Evolutionary conservation across 2,329 filamentous ascomycete genomes (phyloP).

Genomic region (Rutstroemia sp.): DNA sequence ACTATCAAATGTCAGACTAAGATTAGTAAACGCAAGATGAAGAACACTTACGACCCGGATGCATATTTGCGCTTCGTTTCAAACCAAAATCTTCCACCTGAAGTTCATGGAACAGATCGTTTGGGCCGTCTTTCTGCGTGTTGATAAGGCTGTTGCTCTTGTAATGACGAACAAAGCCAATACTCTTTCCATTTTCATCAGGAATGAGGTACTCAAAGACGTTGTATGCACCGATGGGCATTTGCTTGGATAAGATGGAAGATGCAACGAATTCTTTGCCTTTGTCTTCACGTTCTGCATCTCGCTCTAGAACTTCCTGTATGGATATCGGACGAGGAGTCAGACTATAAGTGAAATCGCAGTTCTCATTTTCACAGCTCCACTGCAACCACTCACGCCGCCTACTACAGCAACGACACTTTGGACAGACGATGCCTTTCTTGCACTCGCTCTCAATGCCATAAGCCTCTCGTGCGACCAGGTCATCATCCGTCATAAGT

Average conservation of each 20-base stretch:
- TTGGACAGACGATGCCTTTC: slow-evolving; percentile 58
- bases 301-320: slow-evolving; percentile 10
- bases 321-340: slow-evolving; percentile 9
- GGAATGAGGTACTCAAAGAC: slow-evolving; percentile 39
- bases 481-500: slow-evolving; percentile 31
- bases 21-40: not conserved
- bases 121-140: slow-evolving; percentile 43
- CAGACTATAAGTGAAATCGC: slow-evolving; percentile 37
- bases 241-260: not conserved
- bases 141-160: slow-evolving; percentile 48
- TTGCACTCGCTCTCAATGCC: slow-evolving; percentile 47
- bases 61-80: slow-evolving; percentile 37
- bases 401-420: slow-evolving; percentile 54
- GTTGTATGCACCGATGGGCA: slow-evolving; percentile 23
- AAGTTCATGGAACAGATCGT: slow-evolving; percentile 51
- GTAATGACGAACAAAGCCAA: slow-evolving; percentile 49
- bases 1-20: slow-evolving; percentile 25
- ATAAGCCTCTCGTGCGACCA: slow-evolving; percentile 27
- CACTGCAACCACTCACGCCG: slow-evolving; percentile 55
- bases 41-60: slow-evolving; percentile 30
- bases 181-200: slow-evolving; percentile 33
- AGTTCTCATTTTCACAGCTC: slow-evolving; percentile 47
- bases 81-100: slow-evolving; percentile 39
- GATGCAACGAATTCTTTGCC: not conserved
- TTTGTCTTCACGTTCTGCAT: not conserved